Conservation (phyloP, 371 early-diverging fungal genomes). For the Chytridium lagenaria region DNA sequence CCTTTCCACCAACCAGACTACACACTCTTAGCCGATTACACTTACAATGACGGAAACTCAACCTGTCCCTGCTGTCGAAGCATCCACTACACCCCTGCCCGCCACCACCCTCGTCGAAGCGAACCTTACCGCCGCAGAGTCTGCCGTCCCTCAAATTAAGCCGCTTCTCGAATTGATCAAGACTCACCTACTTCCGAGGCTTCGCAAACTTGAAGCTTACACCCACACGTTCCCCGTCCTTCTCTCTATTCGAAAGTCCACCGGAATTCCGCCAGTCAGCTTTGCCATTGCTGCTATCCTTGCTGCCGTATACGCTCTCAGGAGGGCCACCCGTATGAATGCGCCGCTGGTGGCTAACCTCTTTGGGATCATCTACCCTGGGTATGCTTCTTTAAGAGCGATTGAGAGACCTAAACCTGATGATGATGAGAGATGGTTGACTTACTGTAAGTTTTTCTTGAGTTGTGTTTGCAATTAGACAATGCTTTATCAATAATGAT, state of each 20-base stretch:
- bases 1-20: too few relatives aligned
- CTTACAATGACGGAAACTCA: too few relatives aligned
- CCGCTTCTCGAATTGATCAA: neutral
- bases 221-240: constrained; percentile 39
- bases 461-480: too few relatives aligned
- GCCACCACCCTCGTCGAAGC: constrained; percentile 18
- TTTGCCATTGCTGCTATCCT: constrained; percentile 26
- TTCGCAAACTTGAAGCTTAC: constrained; percentile 27
- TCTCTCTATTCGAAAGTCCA: constrained; percentile 29
- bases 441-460: constrained; percentile 57
- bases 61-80: neutral
- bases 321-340: constrained; percentile 34
- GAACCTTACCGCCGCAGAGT: constrained; percentile 3
- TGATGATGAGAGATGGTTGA: constrained; percentile 57
- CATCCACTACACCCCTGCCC: neutral
- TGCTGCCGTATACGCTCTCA: constrained; percentile 28
- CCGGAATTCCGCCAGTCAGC: constrained; percentile 42
- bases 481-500: too few relatives aligned
- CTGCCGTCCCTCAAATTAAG: constrained; percentile 5
- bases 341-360: constrained; percentile 45
- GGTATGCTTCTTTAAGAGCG: constrained; percentile 43
- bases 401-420: constrained; percentile 49
- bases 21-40: too few relatives aligned
- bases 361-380: constrained; percentile 52
- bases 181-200: constrained; percentile 17